Evolutionary conservation across 495 filamentous ascomycete genomes (phyloP).

Genomic region (Diplogelasinospora grovesii): DNA sequence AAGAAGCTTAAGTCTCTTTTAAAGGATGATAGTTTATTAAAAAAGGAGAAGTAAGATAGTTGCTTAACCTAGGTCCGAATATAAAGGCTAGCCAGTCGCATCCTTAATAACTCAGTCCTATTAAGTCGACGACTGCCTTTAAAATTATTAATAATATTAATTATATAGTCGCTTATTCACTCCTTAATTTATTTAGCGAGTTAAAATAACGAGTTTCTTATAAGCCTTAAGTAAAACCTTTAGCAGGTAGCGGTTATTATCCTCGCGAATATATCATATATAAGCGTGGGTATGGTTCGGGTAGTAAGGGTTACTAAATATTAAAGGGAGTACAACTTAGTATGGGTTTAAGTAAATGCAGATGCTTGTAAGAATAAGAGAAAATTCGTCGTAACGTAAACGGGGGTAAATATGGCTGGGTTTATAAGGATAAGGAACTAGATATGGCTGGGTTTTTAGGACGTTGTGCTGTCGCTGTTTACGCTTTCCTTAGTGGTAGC

Average conservation of each 20-base stretch:
- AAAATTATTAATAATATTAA: background rate
- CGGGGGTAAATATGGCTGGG: no score
- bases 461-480: background rate
- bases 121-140: background rate
- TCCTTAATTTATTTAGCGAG: conserved; percentile 1
- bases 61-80: background rate
- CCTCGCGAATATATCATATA: background rate
- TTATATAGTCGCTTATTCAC: background rate
- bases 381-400: no score
- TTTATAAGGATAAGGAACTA: no score
- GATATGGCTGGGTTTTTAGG: no score
- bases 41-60: background rate
- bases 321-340: conserved; percentile 5
- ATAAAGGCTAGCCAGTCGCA: background rate
- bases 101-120: background rate
- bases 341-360: conserved; percentile 13
- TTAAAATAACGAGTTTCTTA: conserved; percentile 1
- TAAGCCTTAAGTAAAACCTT: background rate
- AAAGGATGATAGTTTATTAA: no score
- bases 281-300: conserved; percentile 1
- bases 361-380: background rate
- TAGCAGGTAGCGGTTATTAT: background rate
- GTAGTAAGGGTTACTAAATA: background rate
- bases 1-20: background rate
- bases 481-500: conserved; percentile 2